Base-by-base conservation (phyloP, 257 asterid species). In the Agastache rugosa region DNA sequence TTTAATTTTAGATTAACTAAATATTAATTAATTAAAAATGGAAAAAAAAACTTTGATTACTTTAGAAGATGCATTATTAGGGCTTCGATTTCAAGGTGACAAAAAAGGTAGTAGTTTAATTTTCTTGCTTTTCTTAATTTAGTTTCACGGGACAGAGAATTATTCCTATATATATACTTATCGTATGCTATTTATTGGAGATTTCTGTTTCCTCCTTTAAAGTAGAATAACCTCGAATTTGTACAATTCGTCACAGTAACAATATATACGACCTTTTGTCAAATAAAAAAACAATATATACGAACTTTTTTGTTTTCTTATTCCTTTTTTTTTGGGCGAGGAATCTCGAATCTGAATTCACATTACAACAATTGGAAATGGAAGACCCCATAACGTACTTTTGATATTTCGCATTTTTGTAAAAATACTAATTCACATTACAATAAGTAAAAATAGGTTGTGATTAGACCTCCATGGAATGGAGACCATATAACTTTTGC, bases 121-220 rank as follows among this genome's bases (percentile, higher is more conserved):
- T 35, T 55, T 12, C 10, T 37, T 44, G 12, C 1, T 6, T 23
- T 23, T 55, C 29, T 67, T 25, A 25, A 44, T 25, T 17, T 45
- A 58, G 67, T 42, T 75, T 67, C n/a, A 45, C 5, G 63, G 63
- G n/a, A 25, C 69, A 50, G 45, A 25, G 76, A 76, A 69, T 69
- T 50, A 58, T 69, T 69, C 72, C 67, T 69, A 59, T 68, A 56
- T 68, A 45, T 67, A 56, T 20, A 65, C 47, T 53, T 62, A 47
- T 10, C 42, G 45, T 56, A 42, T 68, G 31, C 54, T 48, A 44
- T 68, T 67, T 63, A 59, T 63, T 63, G 48, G 10, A 37, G 50
- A 63, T 63, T 63, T 63, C 50, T 63, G 69, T 19, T 37, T 63
- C 2, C 10, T 37, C 69, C 51, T 5, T 19, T 56, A 19, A 39